Base-by-base conservation (phyloP, 805 yeast species). In the Wickerhamomyces bisporus region DNA sequence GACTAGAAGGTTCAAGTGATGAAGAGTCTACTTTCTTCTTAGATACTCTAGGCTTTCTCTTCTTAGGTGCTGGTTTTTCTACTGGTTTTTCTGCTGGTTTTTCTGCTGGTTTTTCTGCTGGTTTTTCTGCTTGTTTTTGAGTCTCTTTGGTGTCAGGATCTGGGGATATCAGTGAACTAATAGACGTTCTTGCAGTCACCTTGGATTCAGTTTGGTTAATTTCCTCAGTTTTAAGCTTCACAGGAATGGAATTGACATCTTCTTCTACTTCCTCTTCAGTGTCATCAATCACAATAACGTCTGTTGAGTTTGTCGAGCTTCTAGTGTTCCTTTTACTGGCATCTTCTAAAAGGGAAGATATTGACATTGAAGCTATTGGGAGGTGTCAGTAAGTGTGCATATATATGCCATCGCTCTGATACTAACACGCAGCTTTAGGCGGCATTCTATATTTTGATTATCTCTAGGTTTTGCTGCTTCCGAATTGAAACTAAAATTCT, bases 21-120 rank as follows among this genome's bases (percentile, higher is more conserved):
- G n/a, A n/a, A n/a, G n/a, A n/a, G n/a, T n/a, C n/a, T 9, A 19
- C 32, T 20, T 21, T 20, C 35, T 40, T 35, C 30, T 43, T 32
- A 7, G 24, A 10, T 3, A 34, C 39, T 26, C 40, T 39, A 14
- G 43, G 40, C 25, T 36, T 31, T 18, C 37, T 33, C 2, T 27
- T 25, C 32, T 23, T 39, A 15, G 34, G 30, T 10, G 11, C 26
- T 12, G 30, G 20, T 26, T 28, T 33, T 18, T 39, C 25, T 5
- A 8, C 17, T 5, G 15, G 18, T 21, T 34, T 34, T 18, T 18
- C 10, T 9, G 23, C 15, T 21, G 7, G 10, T 21, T 21, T 21
- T 7, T 7, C 24, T 21, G 7, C 10, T 7, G 24, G 24, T 21
- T 7, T 10, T 21, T 7, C 24, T 19, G 5, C 12, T 19, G 16